Percentiles rank a stretch among this genome's conserved stretches.
phyloP scores from a whole-genome alignment of 805 yeast genomes.

The Ogataea ramenticola region DNA sequence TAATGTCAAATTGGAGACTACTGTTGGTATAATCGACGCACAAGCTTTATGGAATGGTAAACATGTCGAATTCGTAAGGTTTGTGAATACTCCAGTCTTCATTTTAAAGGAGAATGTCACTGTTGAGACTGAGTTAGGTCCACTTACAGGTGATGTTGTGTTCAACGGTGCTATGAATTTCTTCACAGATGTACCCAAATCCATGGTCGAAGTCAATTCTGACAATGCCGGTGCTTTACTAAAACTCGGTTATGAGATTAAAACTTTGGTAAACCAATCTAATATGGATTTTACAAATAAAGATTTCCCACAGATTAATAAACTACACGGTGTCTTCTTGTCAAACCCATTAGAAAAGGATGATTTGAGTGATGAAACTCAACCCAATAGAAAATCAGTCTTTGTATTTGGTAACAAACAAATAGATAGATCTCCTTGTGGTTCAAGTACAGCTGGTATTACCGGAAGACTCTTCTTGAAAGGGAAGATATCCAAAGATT shows the following conservation, averaged over 20 bases:
- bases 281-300: slow-evolving; percentile 9
- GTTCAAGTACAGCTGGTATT: slow-evolving; percentile 23
- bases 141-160: slow-evolving; percentile 17
- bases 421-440: slow-evolving; percentile 22
- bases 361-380: slow-evolving; percentile 7
- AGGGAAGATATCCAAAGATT: slow-evolving; percentile 2
- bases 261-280: slow-evolving; percentile 6
- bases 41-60: slow-evolving; percentile 19
- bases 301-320: slow-evolving; percentile 17
- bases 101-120: slow-evolving; percentile 9
- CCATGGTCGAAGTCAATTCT: slow-evolving; percentile 8
- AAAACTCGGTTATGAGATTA: slow-evolving; percentile 15
- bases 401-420: slow-evolving; percentile 19
- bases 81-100: slow-evolving; percentile 18
- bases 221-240: slow-evolving; percentile 12
- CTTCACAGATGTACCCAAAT: slow-evolving; percentile 10
- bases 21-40: slow-evolving; percentile 17
- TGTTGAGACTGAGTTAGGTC: slow-evolving; percentile 11
- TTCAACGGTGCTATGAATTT: slow-evolving; percentile 22
- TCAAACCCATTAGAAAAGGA: slow-evolving; percentile 5
- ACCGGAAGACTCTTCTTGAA: slow-evolving; percentile 14
- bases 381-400: slow-evolving; percentile 13
- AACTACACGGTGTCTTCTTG: slow-evolving; percentile 16
- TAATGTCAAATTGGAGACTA: slow-evolving; percentile 15
- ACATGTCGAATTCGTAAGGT: slow-evolving; percentile 16